Conservation (phyloP, 2,329 filamentous ascomycete species). For the Ophiosphaerella narmari region DNA sequence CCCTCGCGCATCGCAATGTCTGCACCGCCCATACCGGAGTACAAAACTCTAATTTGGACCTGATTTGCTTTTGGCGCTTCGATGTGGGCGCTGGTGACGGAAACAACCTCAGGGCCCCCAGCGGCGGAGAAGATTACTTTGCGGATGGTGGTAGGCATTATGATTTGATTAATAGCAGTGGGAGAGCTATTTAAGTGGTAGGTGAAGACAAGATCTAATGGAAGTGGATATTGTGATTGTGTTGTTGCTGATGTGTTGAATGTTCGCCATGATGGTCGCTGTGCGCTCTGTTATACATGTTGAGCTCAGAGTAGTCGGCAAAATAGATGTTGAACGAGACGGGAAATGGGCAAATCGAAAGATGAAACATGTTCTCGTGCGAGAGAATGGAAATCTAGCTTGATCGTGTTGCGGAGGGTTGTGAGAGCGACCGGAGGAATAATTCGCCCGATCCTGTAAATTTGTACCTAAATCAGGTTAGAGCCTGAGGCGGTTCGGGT, state of each 20-base stretch:
- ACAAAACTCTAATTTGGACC: conserved; percentile 55
- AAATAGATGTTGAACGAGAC: no score
- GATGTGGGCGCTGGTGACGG: conserved; percentile 42
- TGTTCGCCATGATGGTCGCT: no score
- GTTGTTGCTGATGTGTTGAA: no score
- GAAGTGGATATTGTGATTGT: no score
- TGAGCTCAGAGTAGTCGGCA: no score
- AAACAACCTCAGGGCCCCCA: conserved; percentile 49
- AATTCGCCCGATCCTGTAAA: background rate
- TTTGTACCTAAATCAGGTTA: background rate
- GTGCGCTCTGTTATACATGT: no score
- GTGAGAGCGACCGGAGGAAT: background rate
- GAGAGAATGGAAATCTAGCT: background rate
- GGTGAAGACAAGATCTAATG: background rate
- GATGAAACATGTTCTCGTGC: background rate
- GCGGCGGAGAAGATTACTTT: conserved; percentile 53
- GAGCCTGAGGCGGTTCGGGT: background rate
- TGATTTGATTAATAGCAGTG: conserved; percentile 1
- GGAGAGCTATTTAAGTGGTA: background rate
- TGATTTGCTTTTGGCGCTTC: conserved; percentile 49
- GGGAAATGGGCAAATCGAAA: no score
- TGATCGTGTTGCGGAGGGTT: background rate
- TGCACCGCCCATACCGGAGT: conserved; percentile 54
- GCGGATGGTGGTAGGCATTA: conserved; percentile 44
- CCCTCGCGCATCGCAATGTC: conserved; percentile 58